Evolutionary conservation across 192 early-diverging fungal genomes (phyloP), one percentile per base, ranked within the genome.

Genomic region (Umbelopsis ramanniana): DNA sequence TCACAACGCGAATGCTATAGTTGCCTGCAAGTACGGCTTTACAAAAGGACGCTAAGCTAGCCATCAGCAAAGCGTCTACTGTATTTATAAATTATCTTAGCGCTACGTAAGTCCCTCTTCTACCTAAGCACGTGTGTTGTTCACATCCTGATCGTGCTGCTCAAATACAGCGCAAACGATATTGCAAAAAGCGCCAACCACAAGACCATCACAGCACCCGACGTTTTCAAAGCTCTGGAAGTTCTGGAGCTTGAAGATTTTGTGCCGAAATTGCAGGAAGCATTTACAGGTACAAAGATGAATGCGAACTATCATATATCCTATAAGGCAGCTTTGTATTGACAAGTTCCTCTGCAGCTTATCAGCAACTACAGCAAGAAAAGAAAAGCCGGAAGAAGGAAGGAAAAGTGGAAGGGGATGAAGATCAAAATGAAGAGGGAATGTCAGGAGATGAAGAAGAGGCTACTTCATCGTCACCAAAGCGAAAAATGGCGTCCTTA

Each of bases 71-170:
- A 69, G 81, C 85, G 24, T 79, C 83, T 11, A 84, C 83, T 0
- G 69, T 86, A 3, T 86, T 86, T 52, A 81, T 86, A 72, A 86
- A 81, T 38, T 86, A 86, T 46, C 67, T 86, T 1, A 72, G 76
- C 24, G 74, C 81, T 12, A 72, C 82, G 85, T 86, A 86, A 35
- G 82, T 71, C 17, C 43, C 35, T 43, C 15, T 6, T 37, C 33
- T 35, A 21, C 22, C 3, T 29, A 17, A 22, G n/a, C 26, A 43
- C 0, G 11, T 12, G 11, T 22, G 3, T 67, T 23, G 45, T 45
- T 4, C 66, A 66, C 45, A 19, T 9, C 3, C 40, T 45, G 6
- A 46, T 46, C 10, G 12, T 26, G 19, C 45, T 17, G 40, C 38
- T 35, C 46, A 19, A 29, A 17, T 6, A 35, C 75, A 86, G 85